Percentiles rank a stretch among this genome's conserved stretches.
Evolutionary conservation across 768 basidiomycete species (phyloP).

Genomic region (Amanita rimosa): DNA sequence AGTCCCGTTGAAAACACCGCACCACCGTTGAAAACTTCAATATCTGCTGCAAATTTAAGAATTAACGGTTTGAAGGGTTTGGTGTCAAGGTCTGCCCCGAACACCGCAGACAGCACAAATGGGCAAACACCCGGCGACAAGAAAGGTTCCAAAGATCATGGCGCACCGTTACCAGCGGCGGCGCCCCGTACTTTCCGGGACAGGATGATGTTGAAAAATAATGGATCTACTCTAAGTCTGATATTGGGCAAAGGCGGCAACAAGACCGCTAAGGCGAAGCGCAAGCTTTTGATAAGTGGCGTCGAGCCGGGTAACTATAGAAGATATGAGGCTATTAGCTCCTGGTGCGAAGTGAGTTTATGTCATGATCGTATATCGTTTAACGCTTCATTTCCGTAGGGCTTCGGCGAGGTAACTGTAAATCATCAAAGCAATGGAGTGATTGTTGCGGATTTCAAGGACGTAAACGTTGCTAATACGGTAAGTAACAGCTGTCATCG

Average conservation of each 20-base stretch:
- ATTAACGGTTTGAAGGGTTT: not conserved
- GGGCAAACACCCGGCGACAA: not conserved
- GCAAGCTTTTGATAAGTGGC: constrained; percentile 2
- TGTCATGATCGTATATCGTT: not conserved
- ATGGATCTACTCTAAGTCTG: constrained; percentile 3
- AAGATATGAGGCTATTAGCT: constrained; percentile 5
- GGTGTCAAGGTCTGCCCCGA: constrained; percentile 1
- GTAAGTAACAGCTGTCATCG: not conserved
- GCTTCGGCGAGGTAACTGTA: constrained; percentile 7
- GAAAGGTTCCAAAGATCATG: not conserved
- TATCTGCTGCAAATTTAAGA: not conserved
- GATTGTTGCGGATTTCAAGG: constrained; percentile 5
- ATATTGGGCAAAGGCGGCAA: constrained; percentile 1
- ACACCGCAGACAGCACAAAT: not conserved
- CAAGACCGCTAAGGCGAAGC: constrained; percentile 1
- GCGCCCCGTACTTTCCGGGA: constrained; percentile 1
- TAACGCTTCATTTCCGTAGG: not conserved
- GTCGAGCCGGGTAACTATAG: constrained; percentile 1
- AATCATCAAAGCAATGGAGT: not conserved
- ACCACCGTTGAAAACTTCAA: not conserved
- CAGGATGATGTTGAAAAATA: constrained; percentile 5
- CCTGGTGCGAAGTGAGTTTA: constrained; percentile 7
- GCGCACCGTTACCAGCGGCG: not conserved
- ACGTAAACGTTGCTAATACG: constrained; percentile 1
- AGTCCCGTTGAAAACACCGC: not conserved